Evolutionary conservation across 352 stramenopile species (phyloP), one percentile per base, ranked within the genome.

Genomic region (Peronospora farinosa): DNA sequence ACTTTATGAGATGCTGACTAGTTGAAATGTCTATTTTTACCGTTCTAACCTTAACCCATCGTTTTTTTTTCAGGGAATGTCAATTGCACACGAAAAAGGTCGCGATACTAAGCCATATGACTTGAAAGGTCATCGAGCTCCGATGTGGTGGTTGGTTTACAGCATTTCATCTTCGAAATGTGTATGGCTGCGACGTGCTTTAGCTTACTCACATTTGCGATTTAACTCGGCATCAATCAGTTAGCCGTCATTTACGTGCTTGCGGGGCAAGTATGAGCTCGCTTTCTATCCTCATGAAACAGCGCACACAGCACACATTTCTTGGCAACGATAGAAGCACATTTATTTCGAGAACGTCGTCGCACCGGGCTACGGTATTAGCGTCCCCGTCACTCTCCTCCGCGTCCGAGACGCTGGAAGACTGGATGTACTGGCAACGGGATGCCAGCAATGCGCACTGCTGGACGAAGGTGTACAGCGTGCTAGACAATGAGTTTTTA

Each of bases 371-470:
- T 23, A 84, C 74, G 21, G 67, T 87, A 39, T 52, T 84, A 8
- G 43, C 39, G 41, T 62, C 66, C 1, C 52, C 57, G 12, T 66
- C 59, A 32, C 42, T 67, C 9, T 70, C 65, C 19, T 70, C 57
- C 7, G 40, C 54, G 13, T 38, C 46, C 17, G 70, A 78, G 17
- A 63, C 62, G 33, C 58, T 88, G 1, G 72, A 88, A 46, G 75
- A 86, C 51, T 91, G 79, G 79, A 78, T 91, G 57, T 88, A 91
- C 70, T 91, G 79, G 79, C 74, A 91, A 56, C 79, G 79, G 17
- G 79, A 91, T 46, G 72, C 69, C 19, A 64, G 44, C 50, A 79
- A 88, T 40, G 55, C 59, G 19, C 62, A 74, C 51, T 87, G 79
- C 71, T 91, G 79, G 79, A 91, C 77, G 45, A 88, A 87, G 47